A percentile compares a stretch with the other conserved stretches of the same genome.
Conservation (phyloP, 2,329 filamentous ascomycete genomes). For the Pseudocercospora eumusae region DNA sequence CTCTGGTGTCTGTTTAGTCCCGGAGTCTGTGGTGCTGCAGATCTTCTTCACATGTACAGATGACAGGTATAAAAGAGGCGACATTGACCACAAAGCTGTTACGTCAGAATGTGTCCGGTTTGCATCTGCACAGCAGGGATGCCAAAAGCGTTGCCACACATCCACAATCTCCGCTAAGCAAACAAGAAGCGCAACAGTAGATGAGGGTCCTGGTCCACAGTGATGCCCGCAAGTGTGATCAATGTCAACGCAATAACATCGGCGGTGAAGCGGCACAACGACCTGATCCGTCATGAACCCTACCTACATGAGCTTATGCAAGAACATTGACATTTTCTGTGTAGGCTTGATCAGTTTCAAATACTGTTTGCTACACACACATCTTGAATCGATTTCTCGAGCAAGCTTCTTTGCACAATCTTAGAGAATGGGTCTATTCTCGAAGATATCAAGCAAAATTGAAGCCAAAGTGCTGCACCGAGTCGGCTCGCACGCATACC, state of each 20-base stretch:
- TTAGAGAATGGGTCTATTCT: not conserved
- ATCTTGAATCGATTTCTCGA: not conserved
- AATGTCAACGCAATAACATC: not conserved
- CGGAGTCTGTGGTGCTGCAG: conserved; percentile 1
- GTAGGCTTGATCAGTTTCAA: not conserved
- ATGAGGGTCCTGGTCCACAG: not conserved
- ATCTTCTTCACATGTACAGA: not conserved
- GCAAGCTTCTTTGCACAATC: not conserved
- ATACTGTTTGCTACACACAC: not conserved
- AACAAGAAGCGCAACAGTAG: not conserved
- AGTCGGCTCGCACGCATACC: not conserved
- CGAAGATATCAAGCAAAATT: not conserved
- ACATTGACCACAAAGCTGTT: not conserved
- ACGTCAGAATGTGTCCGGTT: conserved; percentile 5
- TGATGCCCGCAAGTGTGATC: not conserved
- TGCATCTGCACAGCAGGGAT: conserved; percentile 1
- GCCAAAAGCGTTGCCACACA: not conserved
- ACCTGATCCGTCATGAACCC: not conserved
- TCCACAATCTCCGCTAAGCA: conserved; percentile 1
- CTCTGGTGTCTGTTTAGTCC: not conserved
- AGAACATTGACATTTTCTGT: not conserved
- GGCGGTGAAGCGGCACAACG: not conserved
- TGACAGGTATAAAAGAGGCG: not conserved
- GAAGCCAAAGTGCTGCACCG: not conserved
- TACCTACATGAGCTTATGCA: not conserved